Evolutionary conservation across 805 yeast species (phyloP).

Genomic region (Debaryomyces castellii): DNA sequence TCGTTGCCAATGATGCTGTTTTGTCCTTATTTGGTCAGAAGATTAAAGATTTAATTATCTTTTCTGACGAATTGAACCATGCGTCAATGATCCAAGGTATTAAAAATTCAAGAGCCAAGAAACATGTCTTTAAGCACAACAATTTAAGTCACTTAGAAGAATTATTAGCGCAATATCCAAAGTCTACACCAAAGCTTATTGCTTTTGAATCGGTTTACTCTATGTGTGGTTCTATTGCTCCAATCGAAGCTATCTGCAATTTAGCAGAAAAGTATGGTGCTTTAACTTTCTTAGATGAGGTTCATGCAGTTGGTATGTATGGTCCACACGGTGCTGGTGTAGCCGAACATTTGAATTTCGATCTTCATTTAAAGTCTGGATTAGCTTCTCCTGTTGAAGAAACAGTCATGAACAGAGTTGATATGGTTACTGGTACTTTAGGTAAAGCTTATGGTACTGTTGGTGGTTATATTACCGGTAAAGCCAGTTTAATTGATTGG

Average conservation of each 20-base stretch:
- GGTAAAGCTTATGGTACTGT: slow-evolving; percentile 97
- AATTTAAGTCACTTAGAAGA: slow-evolving; percentile 81
- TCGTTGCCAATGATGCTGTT: slow-evolving; percentile 95
- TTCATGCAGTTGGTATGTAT: slow-evolving; percentile 97
- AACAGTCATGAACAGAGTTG: slow-evolving; percentile 85
- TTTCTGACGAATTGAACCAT: slow-evolving; percentile 91
- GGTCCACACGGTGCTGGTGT: slow-evolving; percentile 99
- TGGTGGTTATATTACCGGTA: slow-evolving; percentile 97
- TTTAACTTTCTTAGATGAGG: slow-evolving; percentile 94
- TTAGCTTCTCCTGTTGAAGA: slow-evolving; percentile 44
- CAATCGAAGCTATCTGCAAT: slow-evolving; percentile 88
- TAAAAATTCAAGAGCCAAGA: slow-evolving; percentile 81
- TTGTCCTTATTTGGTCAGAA: slow-evolving; percentile 88
- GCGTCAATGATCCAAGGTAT: slow-evolving; percentile 98
- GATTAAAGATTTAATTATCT: slow-evolving; percentile 84
- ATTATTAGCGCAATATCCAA: slow-evolving; percentile 76
- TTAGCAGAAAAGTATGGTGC: slow-evolving; percentile 98
- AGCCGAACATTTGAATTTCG: slow-evolving; percentile 93
- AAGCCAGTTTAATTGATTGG: slow-evolving; percentile 85
- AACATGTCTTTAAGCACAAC: slow-evolving; percentile 91
- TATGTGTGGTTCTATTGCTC: slow-evolving; percentile 97
- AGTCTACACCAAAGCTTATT: slow-evolving; percentile 86
- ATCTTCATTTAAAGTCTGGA: slow-evolving; percentile 72
- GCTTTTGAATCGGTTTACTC: slow-evolving; percentile 97
- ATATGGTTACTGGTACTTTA: slow-evolving; percentile 94